phyloP scores from a whole-genome alignment of 768 basidiomycete genomes.

The Xerocomus brunneocitrinus region DNA sequence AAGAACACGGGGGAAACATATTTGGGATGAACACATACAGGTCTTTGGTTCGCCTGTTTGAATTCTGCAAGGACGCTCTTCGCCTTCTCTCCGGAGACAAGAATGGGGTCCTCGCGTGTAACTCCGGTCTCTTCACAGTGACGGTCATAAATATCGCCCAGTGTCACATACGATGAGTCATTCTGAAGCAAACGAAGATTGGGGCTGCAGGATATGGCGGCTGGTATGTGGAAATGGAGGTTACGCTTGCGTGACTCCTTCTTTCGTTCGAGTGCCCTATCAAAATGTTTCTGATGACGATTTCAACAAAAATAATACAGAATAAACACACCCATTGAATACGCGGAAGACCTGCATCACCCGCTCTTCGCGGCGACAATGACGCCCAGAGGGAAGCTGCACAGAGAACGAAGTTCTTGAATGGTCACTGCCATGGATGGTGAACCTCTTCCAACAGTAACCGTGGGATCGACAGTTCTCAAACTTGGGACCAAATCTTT shows the following conservation, averaged over 20 bases:
- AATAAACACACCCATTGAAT: conserved; percentile 71
- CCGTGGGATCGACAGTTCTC: conserved; percentile 88
- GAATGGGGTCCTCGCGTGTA: conserved; percentile 80
- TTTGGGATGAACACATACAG: conserved; percentile 25
- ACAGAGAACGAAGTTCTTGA: conserved; percentile 87
- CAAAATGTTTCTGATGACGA: conserved; percentile 1
- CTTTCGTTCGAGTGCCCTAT: conserved; percentile 75
- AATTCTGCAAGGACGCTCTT: conserved; percentile 62
- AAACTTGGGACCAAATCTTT: conserved; percentile 85
- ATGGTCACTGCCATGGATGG: conserved; percentile 86
- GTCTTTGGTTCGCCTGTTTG: conserved; percentile 43
- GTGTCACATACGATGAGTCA: conserved; percentile 84
- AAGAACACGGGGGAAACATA: not conserved
- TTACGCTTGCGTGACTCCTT: conserved; percentile 93
- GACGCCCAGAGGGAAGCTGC: conserved; percentile 80
- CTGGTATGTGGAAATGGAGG: conserved; percentile 86
- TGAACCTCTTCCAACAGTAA: conserved; percentile 84
- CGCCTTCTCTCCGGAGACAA: conserved; percentile 82
- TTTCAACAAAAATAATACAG: not conserved
- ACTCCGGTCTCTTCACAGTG: conserved; percentile 75
- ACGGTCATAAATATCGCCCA: conserved; percentile 93
- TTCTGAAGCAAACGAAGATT: conserved; percentile 82
- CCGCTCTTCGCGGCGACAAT: conserved; percentile 87
- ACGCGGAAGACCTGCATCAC: conserved; percentile 91
- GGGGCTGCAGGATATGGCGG: conserved; percentile 79